A percentile compares a stretch with the other conserved stretches of the same genome.
Conservation (phyloP, 805 yeast genomes). For the Zygosaccharomyces pseudorouxii region DNA sequence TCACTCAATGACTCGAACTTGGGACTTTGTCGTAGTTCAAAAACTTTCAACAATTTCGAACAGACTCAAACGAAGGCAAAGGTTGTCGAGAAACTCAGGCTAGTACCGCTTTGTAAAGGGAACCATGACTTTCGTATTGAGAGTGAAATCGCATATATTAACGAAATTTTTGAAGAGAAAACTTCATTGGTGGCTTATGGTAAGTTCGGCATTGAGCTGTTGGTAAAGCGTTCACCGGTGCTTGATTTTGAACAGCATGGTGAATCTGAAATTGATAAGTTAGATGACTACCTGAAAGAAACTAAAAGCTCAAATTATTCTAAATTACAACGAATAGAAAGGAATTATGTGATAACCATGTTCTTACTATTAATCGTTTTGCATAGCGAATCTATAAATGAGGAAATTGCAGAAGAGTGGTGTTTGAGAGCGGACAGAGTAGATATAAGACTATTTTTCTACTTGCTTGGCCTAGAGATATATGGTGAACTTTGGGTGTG, state of each 20-base stretch:
- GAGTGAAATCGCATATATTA: constrained; percentile 24
- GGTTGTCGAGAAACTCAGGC: constrained; percentile 24
- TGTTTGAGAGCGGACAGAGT: constrained; percentile 12
- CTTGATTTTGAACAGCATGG: constrained; percentile 23
- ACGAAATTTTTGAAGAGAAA: constrained; percentile 16
- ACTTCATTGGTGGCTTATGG: constrained; percentile 22
- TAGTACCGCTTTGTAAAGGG: constrained; percentile 19
- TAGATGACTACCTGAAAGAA: constrained; percentile 17
- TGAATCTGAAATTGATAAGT: constrained; percentile 17
- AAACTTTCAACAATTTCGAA: constrained; percentile 14
- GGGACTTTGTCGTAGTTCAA: constrained; percentile 14
- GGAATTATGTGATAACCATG: constrained; percentile 19
- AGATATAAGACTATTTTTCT: constrained; percentile 29
- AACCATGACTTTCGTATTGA: constrained; percentile 22
- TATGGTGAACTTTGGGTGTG: constrained; percentile 32
- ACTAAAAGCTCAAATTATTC: constrained; percentile 4
- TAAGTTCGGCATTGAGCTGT: constrained; percentile 17
- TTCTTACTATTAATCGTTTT: constrained; percentile 22
- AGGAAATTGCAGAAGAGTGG: constrained; percentile 20
- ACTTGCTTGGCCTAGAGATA: constrained; percentile 23
- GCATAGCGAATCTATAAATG: constrained; percentile 25
- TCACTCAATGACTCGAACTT: neutral
- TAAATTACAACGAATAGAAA: constrained; percentile 19
- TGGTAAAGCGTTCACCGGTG: constrained; percentile 20
- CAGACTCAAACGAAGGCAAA: constrained; percentile 7